A percentile compares a stretch with the other conserved stretches of the same genome.
Conservation (phyloP, 495 filamentous ascomycete species). For the Aspergillus leporis region DNA sequence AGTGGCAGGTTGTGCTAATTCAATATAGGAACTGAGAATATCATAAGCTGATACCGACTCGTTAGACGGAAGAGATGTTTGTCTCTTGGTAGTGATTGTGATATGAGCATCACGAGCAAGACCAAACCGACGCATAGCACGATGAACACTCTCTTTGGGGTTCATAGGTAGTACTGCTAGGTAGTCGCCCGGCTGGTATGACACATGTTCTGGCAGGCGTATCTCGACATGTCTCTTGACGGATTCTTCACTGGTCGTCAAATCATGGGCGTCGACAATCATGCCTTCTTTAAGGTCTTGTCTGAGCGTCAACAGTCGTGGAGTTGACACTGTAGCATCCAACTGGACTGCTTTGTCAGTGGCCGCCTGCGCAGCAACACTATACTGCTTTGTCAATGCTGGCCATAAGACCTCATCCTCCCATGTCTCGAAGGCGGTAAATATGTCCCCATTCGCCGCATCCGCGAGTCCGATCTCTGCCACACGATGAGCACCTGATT, state of each 20-base stretch:
- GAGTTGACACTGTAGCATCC: conserved; percentile 53
- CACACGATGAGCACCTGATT: conserved; percentile 55
- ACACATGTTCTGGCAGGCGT: conserved; percentile 4
- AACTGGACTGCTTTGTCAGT: conserved; percentile 46
- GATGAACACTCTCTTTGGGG: conserved; percentile 1
- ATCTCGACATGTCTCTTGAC: conserved; percentile 1
- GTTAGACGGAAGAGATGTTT: conserved; percentile 1
- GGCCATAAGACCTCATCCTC: conserved; percentile 66
- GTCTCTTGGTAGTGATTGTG: neutral
- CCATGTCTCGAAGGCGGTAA: conserved; percentile 72
- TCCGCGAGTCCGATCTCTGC: conserved; percentile 59
- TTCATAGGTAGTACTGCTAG: conserved; percentile 11
- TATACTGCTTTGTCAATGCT: conserved; percentile 47
- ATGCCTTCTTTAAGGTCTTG: conserved; percentile 65
- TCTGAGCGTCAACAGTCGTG: conserved; percentile 57
- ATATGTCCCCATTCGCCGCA: conserved; percentile 62
- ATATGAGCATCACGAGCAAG: conserved; percentile 8
- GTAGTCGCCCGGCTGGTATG: conserved; percentile 18
- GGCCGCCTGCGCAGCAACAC: conserved; percentile 22
- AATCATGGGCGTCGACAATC: conserved; percentile 52
- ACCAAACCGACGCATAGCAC: conserved; percentile 11
- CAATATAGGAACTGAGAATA: neutral
- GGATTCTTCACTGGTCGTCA: conserved; percentile 42
- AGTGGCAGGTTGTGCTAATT: neutral
- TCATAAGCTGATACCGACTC: neutral